These are phyloP conservation scores for Zea mays DNA, from an alignment of 176 grass and related monocot species.

Conservation along the genomic window DNA sequence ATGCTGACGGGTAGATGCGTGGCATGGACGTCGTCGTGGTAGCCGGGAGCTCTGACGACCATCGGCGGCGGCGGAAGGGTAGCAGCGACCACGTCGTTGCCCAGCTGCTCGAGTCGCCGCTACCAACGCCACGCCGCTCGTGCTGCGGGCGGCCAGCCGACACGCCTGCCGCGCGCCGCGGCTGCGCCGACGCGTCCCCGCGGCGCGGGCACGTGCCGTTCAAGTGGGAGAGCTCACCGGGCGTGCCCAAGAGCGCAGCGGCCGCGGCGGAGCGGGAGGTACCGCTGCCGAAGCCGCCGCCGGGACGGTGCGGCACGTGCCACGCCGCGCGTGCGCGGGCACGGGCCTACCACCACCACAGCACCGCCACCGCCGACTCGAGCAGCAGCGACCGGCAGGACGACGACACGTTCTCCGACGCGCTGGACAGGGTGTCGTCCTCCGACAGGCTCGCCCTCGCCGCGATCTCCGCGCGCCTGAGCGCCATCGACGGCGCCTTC, in stretches of 20 bases:
- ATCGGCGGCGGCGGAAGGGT: slow-evolving; percentile 17
- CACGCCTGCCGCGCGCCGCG: slow-evolving; percentile 28
- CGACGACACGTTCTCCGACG: slow-evolving; percentile 61
- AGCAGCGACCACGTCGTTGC: slow-evolving; percentile 39
- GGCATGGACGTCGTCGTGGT: not conserved
- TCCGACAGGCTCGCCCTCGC: slow-evolving; percentile 72
- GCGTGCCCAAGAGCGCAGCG: slow-evolving; percentile 55
- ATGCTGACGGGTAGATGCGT: not conserved
- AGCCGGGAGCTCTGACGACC: slow-evolving; percentile 21
- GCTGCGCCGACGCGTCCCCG: slow-evolving; percentile 26
- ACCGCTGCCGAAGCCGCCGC: slow-evolving; percentile 52
- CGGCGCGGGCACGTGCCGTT: slow-evolving; percentile 72
- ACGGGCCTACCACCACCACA: not conserved
- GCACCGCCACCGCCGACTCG: slow-evolving; percentile 40
- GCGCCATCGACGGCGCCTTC: slow-evolving; percentile 58
- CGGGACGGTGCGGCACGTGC: slow-evolving; percentile 34
- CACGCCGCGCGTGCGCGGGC: not conserved
- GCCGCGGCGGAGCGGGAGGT: not conserved
- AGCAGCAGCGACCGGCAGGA: slow-evolving; percentile 46
- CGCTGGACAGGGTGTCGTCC: slow-evolving; percentile 60
- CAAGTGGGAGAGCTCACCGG: slow-evolving; percentile 87
- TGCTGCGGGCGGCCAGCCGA: slow-evolving; percentile 34
- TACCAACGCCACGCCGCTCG: slow-evolving; percentile 76
- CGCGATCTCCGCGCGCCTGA: slow-evolving; percentile 60
- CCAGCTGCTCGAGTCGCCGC: slow-evolving; percentile 73